Percentiles rank a stretch among this genome's conserved stretches.
These are phyloP conservation scores for Didymella sp. DNA, from an alignment of 2,329 filamentous ascomycete genomes.

Conservation along the genomic window DNA sequence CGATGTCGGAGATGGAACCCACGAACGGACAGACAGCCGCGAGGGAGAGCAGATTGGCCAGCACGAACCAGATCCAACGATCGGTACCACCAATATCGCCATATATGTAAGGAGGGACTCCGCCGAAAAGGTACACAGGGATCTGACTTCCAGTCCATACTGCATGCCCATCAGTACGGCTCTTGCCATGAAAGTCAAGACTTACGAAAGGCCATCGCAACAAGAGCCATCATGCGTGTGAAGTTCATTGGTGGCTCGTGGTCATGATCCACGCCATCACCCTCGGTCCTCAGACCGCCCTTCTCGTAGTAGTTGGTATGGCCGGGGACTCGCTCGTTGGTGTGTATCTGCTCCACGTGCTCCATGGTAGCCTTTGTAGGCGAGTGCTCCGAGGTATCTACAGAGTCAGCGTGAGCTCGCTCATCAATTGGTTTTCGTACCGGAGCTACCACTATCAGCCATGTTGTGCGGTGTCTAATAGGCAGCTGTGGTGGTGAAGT, in stretches of 20 bases:
- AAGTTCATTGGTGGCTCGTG: conserved; percentile 22
- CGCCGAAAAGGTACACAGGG: conserved; percentile 53
- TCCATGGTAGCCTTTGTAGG: conserved; percentile 19
- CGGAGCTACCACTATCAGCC: conserved; percentile 8
- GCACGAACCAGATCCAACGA: conserved; percentile 64
- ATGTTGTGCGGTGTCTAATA: background rate
- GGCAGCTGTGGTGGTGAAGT: background rate
- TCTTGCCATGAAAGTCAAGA: background rate
- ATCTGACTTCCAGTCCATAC: conserved; percentile 69
- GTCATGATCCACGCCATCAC: conserved; percentile 27
- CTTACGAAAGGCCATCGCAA: conserved; percentile 48
- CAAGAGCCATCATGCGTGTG: conserved; percentile 59
- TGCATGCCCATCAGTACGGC: conserved; percentile 6
- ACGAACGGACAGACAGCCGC: conserved; percentile 68
- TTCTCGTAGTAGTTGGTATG: conserved; percentile 57
- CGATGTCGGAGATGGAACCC: conserved; percentile 52
- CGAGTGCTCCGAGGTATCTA: conserved; percentile 21
- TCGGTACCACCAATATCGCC: conserved; percentile 65
- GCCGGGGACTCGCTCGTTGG: conserved; percentile 47
- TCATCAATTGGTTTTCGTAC: background rate
- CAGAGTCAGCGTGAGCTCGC: background rate
- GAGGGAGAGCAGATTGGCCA: conserved; percentile 60
- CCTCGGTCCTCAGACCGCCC: conserved; percentile 51
- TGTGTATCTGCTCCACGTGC: conserved; percentile 46
- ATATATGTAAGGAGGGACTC: conserved; percentile 59